phyloP scores from a whole-genome alignment of 371 early-diverging fungal genomes.

The Zancudomyces culisetae region DNA sequence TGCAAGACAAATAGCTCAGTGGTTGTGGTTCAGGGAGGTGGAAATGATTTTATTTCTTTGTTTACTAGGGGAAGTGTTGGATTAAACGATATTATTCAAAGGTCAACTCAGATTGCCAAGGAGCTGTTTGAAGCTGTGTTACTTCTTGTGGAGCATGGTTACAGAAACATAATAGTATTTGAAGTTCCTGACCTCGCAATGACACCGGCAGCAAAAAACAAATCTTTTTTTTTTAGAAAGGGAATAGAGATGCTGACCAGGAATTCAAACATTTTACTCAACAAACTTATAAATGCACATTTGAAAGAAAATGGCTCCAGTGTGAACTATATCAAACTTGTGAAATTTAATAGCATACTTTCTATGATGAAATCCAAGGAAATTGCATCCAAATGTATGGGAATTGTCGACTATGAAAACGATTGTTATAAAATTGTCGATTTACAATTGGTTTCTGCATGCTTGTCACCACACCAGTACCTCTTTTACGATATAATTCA shows the following conservation, averaged over 20 bases:
- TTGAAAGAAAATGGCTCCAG: too few species aligned
- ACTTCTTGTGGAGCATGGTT: not conserved
- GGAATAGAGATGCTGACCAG: not conserved
- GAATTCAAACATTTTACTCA: not conserved
- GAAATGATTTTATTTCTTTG: not conserved
- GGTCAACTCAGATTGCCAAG: not conserved
- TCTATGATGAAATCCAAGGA: not conserved
- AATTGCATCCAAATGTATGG: not conserved
- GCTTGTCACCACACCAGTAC: not conserved
- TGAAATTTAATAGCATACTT: not conserved
- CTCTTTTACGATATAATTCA: slow-evolving; percentile 1
- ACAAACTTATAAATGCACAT: not conserved
- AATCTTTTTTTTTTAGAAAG: not conserved
- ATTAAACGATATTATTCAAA: not conserved
- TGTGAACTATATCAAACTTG: not conserved
- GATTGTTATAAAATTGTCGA: not conserved
- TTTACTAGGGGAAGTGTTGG: not conserved
- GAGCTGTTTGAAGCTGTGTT: not conserved
- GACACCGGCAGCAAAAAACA: not conserved
- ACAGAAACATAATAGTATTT: not conserved
- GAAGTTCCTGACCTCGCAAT: not conserved
- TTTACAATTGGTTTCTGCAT: not conserved
- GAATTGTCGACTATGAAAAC: not conserved
- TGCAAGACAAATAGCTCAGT: not conserved
- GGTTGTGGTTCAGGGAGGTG: not conserved